phyloP scores from a whole-genome alignment of 495 filamentous ascomycete genomes.

The Penicillium desertorum region DNA sequence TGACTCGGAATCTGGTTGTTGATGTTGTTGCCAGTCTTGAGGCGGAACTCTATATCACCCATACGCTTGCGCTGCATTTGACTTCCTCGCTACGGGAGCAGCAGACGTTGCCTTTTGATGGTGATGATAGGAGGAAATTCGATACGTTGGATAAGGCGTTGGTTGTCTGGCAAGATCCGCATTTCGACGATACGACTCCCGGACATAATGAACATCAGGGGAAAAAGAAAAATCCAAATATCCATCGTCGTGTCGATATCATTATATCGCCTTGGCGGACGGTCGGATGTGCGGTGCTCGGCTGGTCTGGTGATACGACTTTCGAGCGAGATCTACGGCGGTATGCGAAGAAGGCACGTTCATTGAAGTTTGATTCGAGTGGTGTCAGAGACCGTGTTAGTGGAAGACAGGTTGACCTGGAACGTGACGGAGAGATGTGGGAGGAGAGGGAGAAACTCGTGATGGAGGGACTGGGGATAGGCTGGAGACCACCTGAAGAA shows the following conservation, averaged over 20 bases:
- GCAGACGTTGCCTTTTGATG: constrained; percentile 57
- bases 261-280: constrained; percentile 88
- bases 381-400: constrained; percentile 69
- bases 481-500: constrained; percentile 69
- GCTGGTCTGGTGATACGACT: constrained; percentile 85
- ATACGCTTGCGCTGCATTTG: constrained; percentile 70
- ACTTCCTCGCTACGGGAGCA: constrained; percentile 70
- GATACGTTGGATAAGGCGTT: constrained; percentile 89
- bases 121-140: constrained; percentile 48
- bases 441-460: constrained; percentile 75
- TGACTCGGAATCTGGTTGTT: constrained; percentile 64
- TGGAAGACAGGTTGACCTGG: constrained; percentile 68
- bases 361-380: constrained; percentile 88
- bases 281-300: constrained; percentile 80
- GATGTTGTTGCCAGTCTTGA: constrained; percentile 71
- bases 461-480: constrained; percentile 75
- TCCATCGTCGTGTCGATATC: constrained; percentile 87
- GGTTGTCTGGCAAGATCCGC: constrained; percentile 88
- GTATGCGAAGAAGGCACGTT: constrained; percentile 70
- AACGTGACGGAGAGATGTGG: constrained; percentile 54
- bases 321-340: constrained; percentile 84
- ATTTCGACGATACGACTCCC: constrained; percentile 28
- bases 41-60: constrained; percentile 67
- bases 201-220: background rate
- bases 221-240: constrained; percentile 60